Evolutionary conservation across 2,329 filamentous ascomycete genomes (phyloP), one percentile per base, ranked within the genome.

Genomic region (Aspergillus novofumigatus): DNA sequence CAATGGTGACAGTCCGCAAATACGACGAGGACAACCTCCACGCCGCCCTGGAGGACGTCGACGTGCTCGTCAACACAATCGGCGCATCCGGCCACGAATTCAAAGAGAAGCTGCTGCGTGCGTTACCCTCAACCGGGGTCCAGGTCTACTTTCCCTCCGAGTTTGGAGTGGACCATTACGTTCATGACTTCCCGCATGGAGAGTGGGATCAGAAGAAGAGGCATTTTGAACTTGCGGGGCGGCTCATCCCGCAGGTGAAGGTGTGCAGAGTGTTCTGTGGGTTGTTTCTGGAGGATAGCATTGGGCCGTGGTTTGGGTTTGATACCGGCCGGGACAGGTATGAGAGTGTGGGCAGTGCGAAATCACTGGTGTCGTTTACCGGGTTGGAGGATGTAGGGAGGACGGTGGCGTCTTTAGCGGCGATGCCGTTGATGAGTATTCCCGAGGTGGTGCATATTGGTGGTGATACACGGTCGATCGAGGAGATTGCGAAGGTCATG

Each of bases 101-200:
- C 55, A 69, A 69, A 52, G 69, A 71, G 25, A 63, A 60, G 17
- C 61, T 72, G 29, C 59, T 67, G 23, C 58, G 56, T 9, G 58
- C 59, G 2, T 50, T 73, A 0, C 65, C 69, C 1, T 21, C 54
- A 23, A 65, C 71, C 0, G 49, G 60, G 0, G 56, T 75, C 28
- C 65, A 65, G 56, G 54, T 75, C 5, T 75, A 75, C 58, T 66
- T 75, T 49, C 68, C 68, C 10, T 74, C 73, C 4, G 72, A 75
- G 28, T 75, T 75, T 51, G 73, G 73, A 11, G 72, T 75, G 42
- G 68, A 75, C 55, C 72, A 75, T 54, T 71, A 72, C 49, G 49
- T 72, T 20, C 72, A 74, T 53, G 69, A 73, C 53, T 74, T 74
- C 53, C 28, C 62, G n/a, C 67, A 72, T 32, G 61, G 65, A 1